Conservation (phyloP, 768 basidiomycete genomes). For the Kwoniella sp. region DNA sequence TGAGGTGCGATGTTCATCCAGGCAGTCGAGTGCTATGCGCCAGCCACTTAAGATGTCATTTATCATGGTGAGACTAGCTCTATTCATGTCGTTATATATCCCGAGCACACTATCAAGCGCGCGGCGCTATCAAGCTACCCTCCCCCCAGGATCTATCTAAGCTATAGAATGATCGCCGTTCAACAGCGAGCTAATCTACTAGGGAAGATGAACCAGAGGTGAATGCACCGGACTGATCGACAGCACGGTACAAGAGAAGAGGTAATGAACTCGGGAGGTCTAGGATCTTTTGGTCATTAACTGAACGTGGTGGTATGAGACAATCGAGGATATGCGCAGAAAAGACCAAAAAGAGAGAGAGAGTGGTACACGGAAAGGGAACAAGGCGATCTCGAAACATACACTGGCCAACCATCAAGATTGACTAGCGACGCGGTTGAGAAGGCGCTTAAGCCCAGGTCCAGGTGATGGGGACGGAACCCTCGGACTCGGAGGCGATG, state of each 20-base stretch:
- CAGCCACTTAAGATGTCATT: neutral
- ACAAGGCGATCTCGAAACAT: neutral
- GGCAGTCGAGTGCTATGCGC: too few species aligned
- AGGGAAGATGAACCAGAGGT: too few species aligned
- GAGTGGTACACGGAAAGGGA: neutral
- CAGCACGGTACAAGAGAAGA: too few species aligned
- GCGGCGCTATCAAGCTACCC: too few species aligned
- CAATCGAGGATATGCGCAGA: slow-evolving; percentile 3
- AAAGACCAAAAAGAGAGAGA: slow-evolving; percentile 14
- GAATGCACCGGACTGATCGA: too few species aligned
- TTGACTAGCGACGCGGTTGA: neutral
- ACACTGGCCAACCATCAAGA: slow-evolving; percentile 9
- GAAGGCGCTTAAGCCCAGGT: slow-evolving; percentile 11
- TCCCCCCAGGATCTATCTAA: too few species aligned
- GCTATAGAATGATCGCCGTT: too few species aligned
- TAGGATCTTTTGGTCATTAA: too few species aligned
- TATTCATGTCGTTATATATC: slow-evolving; percentile 7
- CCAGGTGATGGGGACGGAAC: slow-evolving; percentile 53
- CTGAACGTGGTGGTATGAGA: slow-evolving; percentile 3
- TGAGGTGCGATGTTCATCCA: too few species aligned
- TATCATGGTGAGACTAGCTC: slow-evolving; percentile 18
- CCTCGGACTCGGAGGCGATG: slow-evolving; percentile 57
- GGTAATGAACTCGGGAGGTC: too few species aligned
- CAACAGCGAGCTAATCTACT: too few species aligned
- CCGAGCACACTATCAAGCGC: neutral